Base-by-base conservation (phyloP, 257 asterid species). In the Przewalskia tangutica region DNA sequence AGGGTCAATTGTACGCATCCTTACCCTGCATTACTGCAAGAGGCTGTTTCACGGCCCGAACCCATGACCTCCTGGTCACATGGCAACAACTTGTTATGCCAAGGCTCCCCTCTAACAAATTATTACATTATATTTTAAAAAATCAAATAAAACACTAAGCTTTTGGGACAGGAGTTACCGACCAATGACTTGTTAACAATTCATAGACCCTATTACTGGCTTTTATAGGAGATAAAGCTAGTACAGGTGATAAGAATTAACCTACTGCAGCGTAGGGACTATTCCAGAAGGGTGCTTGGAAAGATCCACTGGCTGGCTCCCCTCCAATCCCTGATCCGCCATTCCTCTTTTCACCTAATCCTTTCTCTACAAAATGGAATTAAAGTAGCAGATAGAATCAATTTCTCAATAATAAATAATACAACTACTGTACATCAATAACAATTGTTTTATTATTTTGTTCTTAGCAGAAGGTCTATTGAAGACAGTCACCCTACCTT, bases 211-310 rank as follows among this genome's bases (percentile, higher is more conserved):
- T 71, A 17, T 48, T 23, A 73, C 13, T 23, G 60, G 79, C 38
- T 7, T 68, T 3, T 48, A 73, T 13, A 48, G 42, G 20, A 48
- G 44, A 73, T 7, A 23, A 73, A 23, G 42, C 3, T 50, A 23
- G 62, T 13, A 23, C 8, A 73, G 20, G 79, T 48, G 20, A 48
- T 12, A 23, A 87, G 50, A 67, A 34, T 63, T 68, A 62, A 71
- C 91, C 79, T 88, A 93, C 98, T 93, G 98, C 55, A 93, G 97
- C 23, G 88, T 93, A 60, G 98, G 98, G 18, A 93, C 95, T 62
- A 93, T 93, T 65, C 98, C 95, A 76, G 98, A 93, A 46, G 97
- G 97, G 82, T 93, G 98, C 88, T 88, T 92, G 32, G 95, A 81
- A 54, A 85, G 83, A 89, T 93, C 98, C 71, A 93, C 97, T 14